phyloP scores from a whole-genome alignment of 192 early-diverging fungal genomes.

The Anaeromyces robustus region DNA sequence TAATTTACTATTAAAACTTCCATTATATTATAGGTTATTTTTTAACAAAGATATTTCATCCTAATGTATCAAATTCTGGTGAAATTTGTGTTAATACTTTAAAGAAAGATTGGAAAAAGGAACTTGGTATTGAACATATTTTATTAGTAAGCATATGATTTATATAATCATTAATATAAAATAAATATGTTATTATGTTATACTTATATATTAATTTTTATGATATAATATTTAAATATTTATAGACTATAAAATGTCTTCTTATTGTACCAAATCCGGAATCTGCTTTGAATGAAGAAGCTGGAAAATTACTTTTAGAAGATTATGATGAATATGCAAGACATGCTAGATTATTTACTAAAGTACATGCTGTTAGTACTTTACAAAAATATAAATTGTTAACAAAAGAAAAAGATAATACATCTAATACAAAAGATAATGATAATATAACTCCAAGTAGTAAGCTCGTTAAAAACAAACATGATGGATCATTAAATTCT shows the following conservation, averaged over 20 bases:
- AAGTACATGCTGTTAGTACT: constrained; percentile 49
- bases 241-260: constrained; percentile 82
- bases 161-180: constrained; percentile 2
- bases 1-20: neutral
- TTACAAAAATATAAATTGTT: neutral
- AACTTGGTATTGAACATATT: constrained; percentile 67
- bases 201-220: neutral
- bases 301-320: constrained; percentile 76
- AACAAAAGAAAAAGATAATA: neutral
- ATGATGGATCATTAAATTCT: constrained; percentile 2
- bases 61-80: constrained; percentile 73
- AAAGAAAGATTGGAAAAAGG: constrained; percentile 91
- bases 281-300: constrained; percentile 90
- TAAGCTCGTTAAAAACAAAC: neutral
- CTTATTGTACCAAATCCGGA: constrained; percentile 90
- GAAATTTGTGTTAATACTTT: constrained; percentile 93
- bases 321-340: constrained; percentile 69
- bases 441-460: constrained; percentile 1
- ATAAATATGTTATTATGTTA: neutral
- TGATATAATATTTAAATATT: neutral
- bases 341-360: constrained; percentile 61
- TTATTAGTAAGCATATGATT: constrained; percentile 41
- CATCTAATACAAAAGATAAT: neutral
- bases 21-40: constrained; percentile 39
- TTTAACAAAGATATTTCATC: constrained; percentile 91